Evolutionary conservation across 140 eudicot species (phyloP).

Genomic region (Stevia rebaudiana): DNA sequence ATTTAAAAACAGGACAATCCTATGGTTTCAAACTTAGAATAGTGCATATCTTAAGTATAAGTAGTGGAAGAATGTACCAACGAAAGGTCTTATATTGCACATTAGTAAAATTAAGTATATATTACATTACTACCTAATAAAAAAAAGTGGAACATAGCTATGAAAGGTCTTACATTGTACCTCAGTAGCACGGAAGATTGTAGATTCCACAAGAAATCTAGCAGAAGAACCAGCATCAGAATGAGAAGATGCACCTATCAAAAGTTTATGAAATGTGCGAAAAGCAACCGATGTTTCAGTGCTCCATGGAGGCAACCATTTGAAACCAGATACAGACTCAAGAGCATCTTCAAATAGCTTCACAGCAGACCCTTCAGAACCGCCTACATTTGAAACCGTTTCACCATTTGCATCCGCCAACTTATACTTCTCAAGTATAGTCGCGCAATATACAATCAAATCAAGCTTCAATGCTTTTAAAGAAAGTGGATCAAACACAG

Average conservation of each 20-base stretch:
- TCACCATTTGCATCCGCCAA: slow-evolving; percentile 34
- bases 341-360: slow-evolving; percentile 76
- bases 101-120: neutral
- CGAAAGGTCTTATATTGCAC: neutral
- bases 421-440: slow-evolving; percentile 41
- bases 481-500: slow-evolving; percentile 81
- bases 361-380: slow-evolving; percentile 43
- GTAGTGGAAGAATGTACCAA: neutral
- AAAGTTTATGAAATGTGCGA: slow-evolving; percentile 71
- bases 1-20: neutral
- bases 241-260: slow-evolving; percentile 71
- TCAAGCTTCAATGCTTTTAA: slow-evolving; percentile 84
- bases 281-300: slow-evolving; percentile 88
- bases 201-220: slow-evolving; percentile 47
- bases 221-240: slow-evolving; percentile 39
- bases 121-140: slow-evolving; percentile 7
- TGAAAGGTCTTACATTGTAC: slow-evolving; percentile 49
- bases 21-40: neutral
- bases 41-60: neutral
- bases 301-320: slow-evolving; percentile 98
- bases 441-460: slow-evolving; percentile 67
- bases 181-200: slow-evolving; percentile 66
- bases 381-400: slow-evolving; percentile 20
- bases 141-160: slow-evolving; percentile 20
- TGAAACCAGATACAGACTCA: slow-evolving; percentile 68